phyloP scores from a whole-genome alignment of 768 basidiomycete genomes.

The Kwoniella sp. region DNA sequence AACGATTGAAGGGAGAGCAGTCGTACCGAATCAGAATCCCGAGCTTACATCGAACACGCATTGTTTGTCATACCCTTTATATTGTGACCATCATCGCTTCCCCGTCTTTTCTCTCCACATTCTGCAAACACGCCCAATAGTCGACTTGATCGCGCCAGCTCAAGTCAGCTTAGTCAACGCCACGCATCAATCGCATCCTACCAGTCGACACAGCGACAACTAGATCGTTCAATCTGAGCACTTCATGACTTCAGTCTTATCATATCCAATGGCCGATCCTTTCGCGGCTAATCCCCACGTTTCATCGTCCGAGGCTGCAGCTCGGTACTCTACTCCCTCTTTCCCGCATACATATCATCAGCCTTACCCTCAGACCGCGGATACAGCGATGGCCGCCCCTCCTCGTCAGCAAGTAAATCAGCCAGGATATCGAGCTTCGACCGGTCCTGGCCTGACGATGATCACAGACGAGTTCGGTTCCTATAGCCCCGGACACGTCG shows the following conservation, averaged over 20 bases:
- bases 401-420: conserved; percentile 9
- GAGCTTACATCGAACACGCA: background rate
- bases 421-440: conserved; percentile 14
- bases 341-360: conserved; percentile 21
- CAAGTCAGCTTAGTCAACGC: background rate
- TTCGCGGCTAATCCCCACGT: conserved; percentile 36
- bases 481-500: conserved; percentile 17
- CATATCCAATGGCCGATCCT: conserved; percentile 47
- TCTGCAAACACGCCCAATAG: background rate
- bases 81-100: background rate
- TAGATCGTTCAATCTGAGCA: background rate
- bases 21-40: background rate
- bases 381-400: background rate
- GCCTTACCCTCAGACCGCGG: conserved; percentile 12
- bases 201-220: background rate
- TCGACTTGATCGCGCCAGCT: background rate
- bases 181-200: background rate
- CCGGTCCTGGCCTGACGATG: conserved; percentile 1
- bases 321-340: conserved; percentile 31
- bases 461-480: conserved; percentile 40
- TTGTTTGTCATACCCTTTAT: background rate
- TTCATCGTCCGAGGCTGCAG: conserved; percentile 7
- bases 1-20: background rate
- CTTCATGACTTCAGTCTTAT: conserved; percentile 47
- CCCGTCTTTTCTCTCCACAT: background rate